Base-by-base conservation (phyloP, 495 filamentous ascomycete genomes). In the Aspergillus affinis region DNA sequence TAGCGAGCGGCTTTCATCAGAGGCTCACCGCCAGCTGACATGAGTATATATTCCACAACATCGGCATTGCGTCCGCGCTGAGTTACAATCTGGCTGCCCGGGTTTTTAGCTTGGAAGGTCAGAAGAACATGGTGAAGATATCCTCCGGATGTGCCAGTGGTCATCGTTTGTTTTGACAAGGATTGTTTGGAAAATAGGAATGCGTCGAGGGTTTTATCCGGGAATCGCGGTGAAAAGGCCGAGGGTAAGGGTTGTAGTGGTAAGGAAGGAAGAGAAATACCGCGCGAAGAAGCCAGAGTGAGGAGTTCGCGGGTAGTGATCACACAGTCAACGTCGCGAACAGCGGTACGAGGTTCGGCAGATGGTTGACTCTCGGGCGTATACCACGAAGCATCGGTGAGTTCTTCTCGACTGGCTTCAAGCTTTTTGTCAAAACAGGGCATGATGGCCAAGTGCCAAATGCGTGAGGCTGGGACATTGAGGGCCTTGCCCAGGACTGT, bases 371-470 rank as follows among this genome's bases (percentile, higher is more conserved):
- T 50, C 8, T 54, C 54, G 18, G 36, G 36, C 32, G 45, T 32
- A 51, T 71, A 72, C 94, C 95, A 98, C 21, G 85, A 82, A 0
- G 82, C 72, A 68, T 92, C 88, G 3, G 94, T 98, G 36, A 98
- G 82, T 70, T 98, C 95, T 69, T 90, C 89, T 20, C 94, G 87
- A 56, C 91, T 94, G 8, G 93, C 94, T 74, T 98, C 94, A 15
- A 98, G 84, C 74, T 98, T 98, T 77, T 98, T 98, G 76, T 98
- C 94, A 70, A 98, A 98, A 71, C 94, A 98, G 21, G 94, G 94
- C 95, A 98, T 98, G 36, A 98, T 79, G 5, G 92, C 90, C 46
- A 97, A 71, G 70, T 97, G 90, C 90, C 94, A 98, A 70, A 98
- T 92, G 52, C 86, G 85, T 58, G 89, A 88, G 0, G 92, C 88